Evolutionary conservation across 305 asterid genomes (phyloP).

Genomic region (Fraxinus albicans): DNA sequence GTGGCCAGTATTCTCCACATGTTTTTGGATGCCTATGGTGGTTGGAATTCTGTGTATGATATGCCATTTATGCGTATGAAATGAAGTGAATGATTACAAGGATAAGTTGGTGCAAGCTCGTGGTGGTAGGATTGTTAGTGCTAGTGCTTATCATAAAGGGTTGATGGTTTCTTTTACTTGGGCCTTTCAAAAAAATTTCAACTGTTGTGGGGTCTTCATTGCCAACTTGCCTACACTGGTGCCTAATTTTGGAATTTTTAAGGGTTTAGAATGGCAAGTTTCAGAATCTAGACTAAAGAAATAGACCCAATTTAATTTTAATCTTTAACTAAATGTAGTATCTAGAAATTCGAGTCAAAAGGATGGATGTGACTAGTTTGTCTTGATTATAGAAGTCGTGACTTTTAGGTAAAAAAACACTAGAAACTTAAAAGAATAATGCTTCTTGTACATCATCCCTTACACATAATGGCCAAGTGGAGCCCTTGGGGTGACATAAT

Average conservation of each 20-base stretch:
- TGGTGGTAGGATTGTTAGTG: conserved; percentile 23
- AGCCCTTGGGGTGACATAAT: no score
- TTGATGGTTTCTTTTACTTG: conserved; percentile 7
- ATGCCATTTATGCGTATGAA: not conserved
- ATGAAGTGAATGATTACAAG: not conserved
- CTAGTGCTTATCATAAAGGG: conserved; percentile 21
- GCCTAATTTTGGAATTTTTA: not conserved
- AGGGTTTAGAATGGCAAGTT: not conserved
- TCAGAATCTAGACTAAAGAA: not conserved
- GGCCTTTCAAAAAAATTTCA: conserved; percentile 8
- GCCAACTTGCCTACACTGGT: not conserved
- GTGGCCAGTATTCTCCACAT: conserved; percentile 31
- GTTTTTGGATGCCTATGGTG: conserved; percentile 3
- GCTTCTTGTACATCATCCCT: no score
- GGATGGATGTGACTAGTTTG: not conserved
- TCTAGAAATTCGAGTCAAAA: not conserved
- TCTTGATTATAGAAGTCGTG: not conserved
- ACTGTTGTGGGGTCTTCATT: not conserved
- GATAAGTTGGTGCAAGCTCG: not conserved
- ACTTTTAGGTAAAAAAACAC: not conserved
- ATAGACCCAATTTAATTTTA: not conserved
- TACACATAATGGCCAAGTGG: no score
- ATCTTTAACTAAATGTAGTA: not conserved
- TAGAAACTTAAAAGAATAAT: not conserved
- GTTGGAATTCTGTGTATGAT: not conserved